Percentiles rank a stretch among this genome's conserved stretches.
These are phyloP conservation scores for Cercophora sp. DNA, from an alignment of 495 filamentous ascomycete genomes.

Conservation along the genomic window DNA sequence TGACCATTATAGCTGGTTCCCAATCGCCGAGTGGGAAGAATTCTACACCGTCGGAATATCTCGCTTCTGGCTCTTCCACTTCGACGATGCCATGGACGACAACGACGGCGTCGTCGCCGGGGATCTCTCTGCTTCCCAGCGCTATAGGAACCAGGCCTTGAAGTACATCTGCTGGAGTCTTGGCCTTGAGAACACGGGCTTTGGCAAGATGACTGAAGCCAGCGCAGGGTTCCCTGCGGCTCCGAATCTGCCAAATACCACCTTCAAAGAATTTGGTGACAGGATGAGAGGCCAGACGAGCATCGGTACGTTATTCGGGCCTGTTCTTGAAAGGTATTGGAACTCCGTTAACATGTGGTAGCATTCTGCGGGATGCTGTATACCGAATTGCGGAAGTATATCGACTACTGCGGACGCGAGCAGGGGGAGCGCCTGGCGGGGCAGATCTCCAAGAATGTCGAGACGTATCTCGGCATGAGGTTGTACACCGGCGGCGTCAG, in stretches of 20 bases:
- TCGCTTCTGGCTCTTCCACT: slow-evolving; percentile 14
- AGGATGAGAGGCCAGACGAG: neutral
- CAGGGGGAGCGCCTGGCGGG: slow-evolving; percentile 10
- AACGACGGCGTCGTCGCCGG: neutral
- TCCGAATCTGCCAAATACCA: slow-evolving; percentile 8
- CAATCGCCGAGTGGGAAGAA: slow-evolving; percentile 12
- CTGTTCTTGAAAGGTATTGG: too few relatives aligned
- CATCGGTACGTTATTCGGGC: neutral
- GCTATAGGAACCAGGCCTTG: slow-evolving; percentile 5
- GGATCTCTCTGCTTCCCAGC: slow-evolving; percentile 6
- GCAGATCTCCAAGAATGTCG: slow-evolving; percentile 2
- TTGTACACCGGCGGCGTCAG: slow-evolving; percentile 3
- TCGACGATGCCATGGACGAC: slow-evolving; percentile 15
- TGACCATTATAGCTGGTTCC: slow-evolving; percentile 12
- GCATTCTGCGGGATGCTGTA: slow-evolving; percentile 9
- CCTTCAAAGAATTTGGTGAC: slow-evolving; percentile 8
- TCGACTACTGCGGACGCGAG: slow-evolving; percentile 9
- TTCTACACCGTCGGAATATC: slow-evolving; percentile 11
- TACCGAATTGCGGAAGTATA: slow-evolving; percentile 8
- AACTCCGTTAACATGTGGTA: too few relatives aligned
- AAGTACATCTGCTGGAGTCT: slow-evolving; percentile 8
- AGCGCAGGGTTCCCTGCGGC: too few relatives aligned
- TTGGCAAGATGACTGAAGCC: too few relatives aligned
- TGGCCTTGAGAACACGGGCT: slow-evolving; percentile 1
- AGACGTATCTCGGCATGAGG: slow-evolving; percentile 11